Conservation (phyloP, 768 basidiomycete genomes). For the Amanita pseudoporphyria region DNA sequence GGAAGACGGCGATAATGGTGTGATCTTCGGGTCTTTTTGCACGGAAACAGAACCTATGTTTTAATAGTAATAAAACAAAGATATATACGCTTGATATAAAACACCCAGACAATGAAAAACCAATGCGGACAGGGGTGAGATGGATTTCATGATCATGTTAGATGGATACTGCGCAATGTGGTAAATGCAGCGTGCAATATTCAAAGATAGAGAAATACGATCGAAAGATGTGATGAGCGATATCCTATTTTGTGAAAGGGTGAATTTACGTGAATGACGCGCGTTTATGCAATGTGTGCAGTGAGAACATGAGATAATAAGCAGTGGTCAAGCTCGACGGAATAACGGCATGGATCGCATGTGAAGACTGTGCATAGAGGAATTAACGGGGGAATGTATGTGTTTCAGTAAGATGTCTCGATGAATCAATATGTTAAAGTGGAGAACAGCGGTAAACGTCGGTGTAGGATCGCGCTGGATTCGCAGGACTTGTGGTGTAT, state of each 20-base stretch:
- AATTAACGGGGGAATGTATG: conserved; percentile 5
- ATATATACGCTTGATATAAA: conserved; percentile 3
- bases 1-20: too few species aligned
- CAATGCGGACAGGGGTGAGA: not conserved
- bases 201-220: not conserved
- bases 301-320: not conserved
- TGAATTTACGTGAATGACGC: conserved; percentile 1
- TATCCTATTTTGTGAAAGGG: conserved; percentile 1
- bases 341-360: conserved; percentile 3
- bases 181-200: not conserved
- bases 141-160: not conserved
- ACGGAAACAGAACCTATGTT: too few species aligned
- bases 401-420: conserved; percentile 4
- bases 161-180: not conserved
- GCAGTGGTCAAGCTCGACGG: not conserved
- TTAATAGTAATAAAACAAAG: conserved; percentile 5
- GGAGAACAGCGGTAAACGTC: not conserved
- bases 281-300: conserved; percentile 4
- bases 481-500: not conserved
- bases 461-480: conserved; percentile 1
- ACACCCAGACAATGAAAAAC: not conserved
- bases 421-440: not conserved
- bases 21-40: too few species aligned
- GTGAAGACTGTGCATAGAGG: conserved; percentile 4
- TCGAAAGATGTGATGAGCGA: not conserved